Evolutionary conservation across 176 grass and related monocot species (phyloP).

Genomic region (Dactylis glomerata): DNA sequence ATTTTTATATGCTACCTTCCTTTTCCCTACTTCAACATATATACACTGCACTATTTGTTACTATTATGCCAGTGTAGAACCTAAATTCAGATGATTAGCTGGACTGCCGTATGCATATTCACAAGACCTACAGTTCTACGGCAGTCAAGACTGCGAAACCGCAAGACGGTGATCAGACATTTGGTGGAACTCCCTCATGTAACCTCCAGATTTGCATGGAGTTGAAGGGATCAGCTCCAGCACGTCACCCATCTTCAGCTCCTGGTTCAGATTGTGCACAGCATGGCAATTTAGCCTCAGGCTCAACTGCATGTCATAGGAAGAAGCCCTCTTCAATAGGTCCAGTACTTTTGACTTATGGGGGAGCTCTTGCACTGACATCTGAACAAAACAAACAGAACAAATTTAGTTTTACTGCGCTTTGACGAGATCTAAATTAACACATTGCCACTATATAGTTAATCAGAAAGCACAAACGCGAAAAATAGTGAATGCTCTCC

Average conservation of each 20-base stretch:
- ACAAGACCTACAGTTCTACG: not conserved
- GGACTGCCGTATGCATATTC: slow-evolving; percentile 3
- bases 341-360: slow-evolving; percentile 41
- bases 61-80: not conserved
- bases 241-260: slow-evolving; percentile 60
- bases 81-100: slow-evolving; percentile 17
- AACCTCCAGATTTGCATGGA: slow-evolving; percentile 36
- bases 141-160: slow-evolving; percentile 21
- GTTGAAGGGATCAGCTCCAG: slow-evolving; percentile 49
- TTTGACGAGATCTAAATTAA: not conserved
- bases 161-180: slow-evolving; percentile 35
- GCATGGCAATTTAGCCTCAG: slow-evolving; percentile 43
- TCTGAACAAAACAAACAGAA: slow-evolving; percentile 44
- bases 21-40: not conserved
- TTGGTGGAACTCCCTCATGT: slow-evolving; percentile 37
- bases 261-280: slow-evolving; percentile 35
- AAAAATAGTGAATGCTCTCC: not conserved
- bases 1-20: not conserved
- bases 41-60: not conserved
- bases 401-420: not conserved
- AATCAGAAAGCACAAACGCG: not conserved
- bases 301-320: slow-evolving; percentile 22
- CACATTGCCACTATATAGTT: not conserved
- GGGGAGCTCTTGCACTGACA: slow-evolving; percentile 60
- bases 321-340: slow-evolving; percentile 41